Evolutionary conservation across 345 rosid genomes (phyloP), one percentile per base, ranked within the genome.

Genomic region (Kernera saxatilis): DNA sequence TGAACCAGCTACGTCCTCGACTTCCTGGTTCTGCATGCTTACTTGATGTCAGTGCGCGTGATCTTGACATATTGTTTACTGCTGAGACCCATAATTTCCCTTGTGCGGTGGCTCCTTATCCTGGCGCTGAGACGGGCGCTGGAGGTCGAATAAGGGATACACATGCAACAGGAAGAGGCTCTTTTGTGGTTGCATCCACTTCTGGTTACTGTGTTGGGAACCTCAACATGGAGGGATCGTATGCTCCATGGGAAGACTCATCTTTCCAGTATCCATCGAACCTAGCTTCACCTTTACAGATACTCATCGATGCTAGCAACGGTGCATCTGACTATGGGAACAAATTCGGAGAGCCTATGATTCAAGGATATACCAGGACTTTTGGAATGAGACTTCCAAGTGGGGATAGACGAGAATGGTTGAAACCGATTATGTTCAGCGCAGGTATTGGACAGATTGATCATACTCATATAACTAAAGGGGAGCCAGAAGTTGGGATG

Each of bases 41-140:
- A 22, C 77, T 93, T 44, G 71, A 72, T 59, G 78, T 77, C 70
- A 67, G 75, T 26, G 69, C 69, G 41, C 78, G 72, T 50, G 92
- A 84, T 61, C 89, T 91, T 46, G 97, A 93, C 77, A 83, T 93
- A 59, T 76, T 93, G 74, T 93, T 91, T 70, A 89, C 98, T 5
- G 98, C 97, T 2, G 97, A 93, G 80, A 93, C 96, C 1, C 98
- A 93, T 82, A 93, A 93, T 74, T 91, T 93, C 77, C 98, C 97
- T 30, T 93, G 98, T 79, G 98, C 97, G 26, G 98, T 93, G 73
- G 98, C 98, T 49, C 96, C 98, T 51, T 91, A 91, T 51, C 98
- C 98, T 59, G 98, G 97, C 15, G 96, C 98, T 46, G 97, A 93
- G 80, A 93, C 98, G 1, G 98, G 97, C 55, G 94, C 94, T 23